A percentile compares a stretch with the other conserved stretches of the same genome.
These are phyloP conservation scores for Cylindrotheca closterium DNA, from an alignment of 108 stramenopile genomes.

Conservation along the genomic window DNA sequence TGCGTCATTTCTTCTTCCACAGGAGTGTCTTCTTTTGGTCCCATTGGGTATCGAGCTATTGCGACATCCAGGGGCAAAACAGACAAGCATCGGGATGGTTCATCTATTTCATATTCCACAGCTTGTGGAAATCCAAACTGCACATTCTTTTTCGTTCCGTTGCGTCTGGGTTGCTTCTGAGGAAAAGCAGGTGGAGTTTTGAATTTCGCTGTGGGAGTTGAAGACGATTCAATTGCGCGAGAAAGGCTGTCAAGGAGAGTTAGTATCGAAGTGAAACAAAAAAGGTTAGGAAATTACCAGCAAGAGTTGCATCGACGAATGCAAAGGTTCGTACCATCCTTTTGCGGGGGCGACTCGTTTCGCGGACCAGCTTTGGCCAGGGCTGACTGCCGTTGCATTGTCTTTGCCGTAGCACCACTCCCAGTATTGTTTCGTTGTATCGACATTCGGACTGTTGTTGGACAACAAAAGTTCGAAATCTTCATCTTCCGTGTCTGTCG, in stretches of 20 bases:
- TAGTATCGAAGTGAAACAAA: background rate
- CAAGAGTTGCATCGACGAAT: background rate
- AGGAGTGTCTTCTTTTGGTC: slow-evolving; percentile 11
- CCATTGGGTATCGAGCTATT: slow-evolving; percentile 26
- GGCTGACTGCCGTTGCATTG: background rate
- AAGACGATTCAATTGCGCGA: background rate
- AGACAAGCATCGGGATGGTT: slow-evolving; percentile 16
- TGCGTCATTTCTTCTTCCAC: slow-evolving; percentile 24
- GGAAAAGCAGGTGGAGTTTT: slow-evolving; percentile 19
- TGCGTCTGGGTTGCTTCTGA: slow-evolving; percentile 2
- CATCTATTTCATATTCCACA: slow-evolving; percentile 35
- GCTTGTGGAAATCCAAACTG: slow-evolving; percentile 37
- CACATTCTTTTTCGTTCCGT: slow-evolving; percentile 1
- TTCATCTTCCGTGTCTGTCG: slow-evolving; percentile 18
- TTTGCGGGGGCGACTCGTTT: slow-evolving; percentile 23
- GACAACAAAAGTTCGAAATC: slow-evolving; percentile 16
- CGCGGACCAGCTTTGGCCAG: slow-evolving; percentile 11
- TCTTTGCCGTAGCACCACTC: slow-evolving; percentile 19
- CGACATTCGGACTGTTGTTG: background rate
- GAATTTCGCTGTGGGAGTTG: slow-evolving; percentile 1
- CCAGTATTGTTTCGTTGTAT: slow-evolving; percentile 10
- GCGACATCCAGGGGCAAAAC: slow-evolving; percentile 22
- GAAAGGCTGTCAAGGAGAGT: slow-evolving; percentile 10
- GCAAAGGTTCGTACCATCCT: slow-evolving; percentile 24
- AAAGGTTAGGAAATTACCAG: slow-evolving; percentile 1